These are phyloP conservation scores for Penicillium janthinellum DNA, from an alignment of 2,329 filamentous ascomycete genomes.

Conservation along the genomic window DNA sequence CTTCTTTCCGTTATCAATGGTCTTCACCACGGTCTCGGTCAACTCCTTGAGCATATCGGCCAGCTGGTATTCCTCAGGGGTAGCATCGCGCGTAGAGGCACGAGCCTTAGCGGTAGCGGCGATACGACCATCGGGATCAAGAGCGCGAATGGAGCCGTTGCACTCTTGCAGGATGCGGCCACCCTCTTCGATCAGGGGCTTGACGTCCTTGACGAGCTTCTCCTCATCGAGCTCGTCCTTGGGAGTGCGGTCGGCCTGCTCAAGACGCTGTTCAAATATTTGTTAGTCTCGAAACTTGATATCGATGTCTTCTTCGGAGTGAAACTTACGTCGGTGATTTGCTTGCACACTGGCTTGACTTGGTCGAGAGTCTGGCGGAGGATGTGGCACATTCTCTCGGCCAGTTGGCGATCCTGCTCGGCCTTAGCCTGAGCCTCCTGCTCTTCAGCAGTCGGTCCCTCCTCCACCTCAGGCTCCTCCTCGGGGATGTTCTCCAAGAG, in stretches of 20 bases:
- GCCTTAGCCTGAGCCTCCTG: conserved; percentile 60
- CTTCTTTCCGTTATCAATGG: conserved; percentile 85
- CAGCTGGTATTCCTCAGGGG: conserved; percentile 79
- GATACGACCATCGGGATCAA: conserved; percentile 87
- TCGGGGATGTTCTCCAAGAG: conserved; percentile 61
- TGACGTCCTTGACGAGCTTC: conserved; percentile 80
- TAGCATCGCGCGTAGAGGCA: conserved; percentile 71
- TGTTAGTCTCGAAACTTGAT: conserved; percentile 4
- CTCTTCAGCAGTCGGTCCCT: conserved; percentile 46
- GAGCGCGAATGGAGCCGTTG: conserved; percentile 81
- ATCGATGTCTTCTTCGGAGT: fast-evolving
- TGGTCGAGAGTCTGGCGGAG: conserved; percentile 80
- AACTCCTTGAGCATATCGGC: conserved; percentile 84
- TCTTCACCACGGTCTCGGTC: conserved; percentile 75
- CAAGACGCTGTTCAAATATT: conserved; percentile 64
- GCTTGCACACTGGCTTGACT: conserved; percentile 80
- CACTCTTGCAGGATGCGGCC: conserved; percentile 79
- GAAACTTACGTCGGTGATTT: conserved; percentile 72
- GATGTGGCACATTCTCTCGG: conserved; percentile 71
- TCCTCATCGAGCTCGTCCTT: conserved; percentile 91
- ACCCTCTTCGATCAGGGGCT: conserved; percentile 85
- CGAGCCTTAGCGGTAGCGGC: conserved; percentile 82
- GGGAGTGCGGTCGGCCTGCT: conserved; percentile 75
- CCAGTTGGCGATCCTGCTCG: conserved; percentile 72
- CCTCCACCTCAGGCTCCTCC: conserved; percentile 35